phyloP scores from a whole-genome alignment of 2,329 filamentous ascomycete genomes.

The Colletotrichum sp. region DNA sequence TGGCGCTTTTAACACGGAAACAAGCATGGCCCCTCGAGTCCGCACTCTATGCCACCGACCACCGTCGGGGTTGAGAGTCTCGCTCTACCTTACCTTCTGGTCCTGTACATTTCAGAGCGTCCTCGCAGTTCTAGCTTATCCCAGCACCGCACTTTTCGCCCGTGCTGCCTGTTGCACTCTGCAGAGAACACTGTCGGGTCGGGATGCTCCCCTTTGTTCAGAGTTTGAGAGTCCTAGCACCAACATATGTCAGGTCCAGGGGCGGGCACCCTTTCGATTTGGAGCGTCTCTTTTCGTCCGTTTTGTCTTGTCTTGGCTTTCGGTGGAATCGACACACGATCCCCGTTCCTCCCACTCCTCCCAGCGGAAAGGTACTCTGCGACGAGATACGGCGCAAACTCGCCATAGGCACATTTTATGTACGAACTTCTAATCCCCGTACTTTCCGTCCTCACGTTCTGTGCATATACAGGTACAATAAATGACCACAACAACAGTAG shows the following conservation, averaged over 20 bases:
- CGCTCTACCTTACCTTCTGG: neutral
- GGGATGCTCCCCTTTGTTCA: neutral
- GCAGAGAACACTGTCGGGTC: neutral
- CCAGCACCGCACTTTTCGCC: neutral
- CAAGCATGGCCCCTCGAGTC: conserved; percentile 3
- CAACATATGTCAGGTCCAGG: conserved; percentile 4
- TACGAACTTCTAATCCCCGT: neutral
- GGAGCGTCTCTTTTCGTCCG: conserved; percentile 17
- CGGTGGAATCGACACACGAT: neutral
- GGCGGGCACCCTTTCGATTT: neutral
- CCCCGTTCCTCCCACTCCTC: conserved; percentile 19
- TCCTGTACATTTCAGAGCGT: neutral
- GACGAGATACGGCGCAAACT: neutral
- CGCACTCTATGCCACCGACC: neutral
- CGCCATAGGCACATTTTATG: neutral
- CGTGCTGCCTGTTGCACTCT: neutral
- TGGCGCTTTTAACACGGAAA: conserved; percentile 10
- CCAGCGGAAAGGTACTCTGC: conserved; percentile 7
- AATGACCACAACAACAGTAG: neutral
- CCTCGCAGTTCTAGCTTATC: neutral
- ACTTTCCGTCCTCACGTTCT: neutral
- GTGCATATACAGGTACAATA: neutral
- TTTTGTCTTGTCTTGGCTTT: conserved; percentile 20
- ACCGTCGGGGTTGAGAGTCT: neutral
- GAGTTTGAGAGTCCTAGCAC: neutral